These are phyloP conservation scores for Malassezia sympodialis DNA, from an alignment of 1,284 basidiomycete species.

Conservation along the genomic window DNA sequence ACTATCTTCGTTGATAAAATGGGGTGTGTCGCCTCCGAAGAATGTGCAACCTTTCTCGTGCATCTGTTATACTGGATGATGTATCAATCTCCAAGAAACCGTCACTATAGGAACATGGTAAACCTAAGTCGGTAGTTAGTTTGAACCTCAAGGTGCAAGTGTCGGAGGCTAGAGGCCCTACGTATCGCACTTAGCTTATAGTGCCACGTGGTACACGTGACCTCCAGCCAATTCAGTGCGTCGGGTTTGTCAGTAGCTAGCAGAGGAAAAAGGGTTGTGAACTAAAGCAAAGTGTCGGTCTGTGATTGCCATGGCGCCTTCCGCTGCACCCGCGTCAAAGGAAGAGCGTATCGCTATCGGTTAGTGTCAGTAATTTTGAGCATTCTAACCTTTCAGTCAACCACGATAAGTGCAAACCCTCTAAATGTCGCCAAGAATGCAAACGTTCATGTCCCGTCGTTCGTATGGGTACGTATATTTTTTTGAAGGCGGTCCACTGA, in stretches of 20 bases:
- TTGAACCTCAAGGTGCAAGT: too few species aligned
- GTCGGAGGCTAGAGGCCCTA: too few species aligned
- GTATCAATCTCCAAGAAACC: too few species aligned
- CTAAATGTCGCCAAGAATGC: slow-evolving; percentile 48
- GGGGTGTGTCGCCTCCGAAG: too few species aligned
- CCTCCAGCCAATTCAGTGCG: slow-evolving; percentile 8
- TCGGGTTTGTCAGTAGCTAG: slow-evolving; percentile 2
- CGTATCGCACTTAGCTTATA: too few species aligned
- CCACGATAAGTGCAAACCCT: slow-evolving; percentile 47
- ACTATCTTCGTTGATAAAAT: too few species aligned
- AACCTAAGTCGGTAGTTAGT: too few species aligned
- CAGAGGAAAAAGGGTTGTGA: not conserved
- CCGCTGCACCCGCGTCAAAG: slow-evolving; percentile 18
- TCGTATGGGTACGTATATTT: slow-evolving; percentile 34
- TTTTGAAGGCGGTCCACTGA: not conserved
- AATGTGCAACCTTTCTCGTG: too few species aligned
- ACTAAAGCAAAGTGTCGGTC: not conserved
- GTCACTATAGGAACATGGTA: too few species aligned
- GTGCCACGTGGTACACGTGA: not conserved
- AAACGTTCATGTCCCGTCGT: slow-evolving; percentile 48
- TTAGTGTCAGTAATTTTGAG: slow-evolving; percentile 5
- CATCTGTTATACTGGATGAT: too few species aligned
- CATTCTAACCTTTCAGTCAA: slow-evolving; percentile 24
- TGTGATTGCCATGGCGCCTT: slow-evolving; percentile 10
- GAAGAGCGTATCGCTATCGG: slow-evolving; percentile 47